A percentile compares a stretch with the other conserved stretches of the same genome.
These are phyloP conservation scores for Globisporangium abappressorium DNA, from an alignment of 352 stramenopile species.

Conservation along the genomic window DNA sequence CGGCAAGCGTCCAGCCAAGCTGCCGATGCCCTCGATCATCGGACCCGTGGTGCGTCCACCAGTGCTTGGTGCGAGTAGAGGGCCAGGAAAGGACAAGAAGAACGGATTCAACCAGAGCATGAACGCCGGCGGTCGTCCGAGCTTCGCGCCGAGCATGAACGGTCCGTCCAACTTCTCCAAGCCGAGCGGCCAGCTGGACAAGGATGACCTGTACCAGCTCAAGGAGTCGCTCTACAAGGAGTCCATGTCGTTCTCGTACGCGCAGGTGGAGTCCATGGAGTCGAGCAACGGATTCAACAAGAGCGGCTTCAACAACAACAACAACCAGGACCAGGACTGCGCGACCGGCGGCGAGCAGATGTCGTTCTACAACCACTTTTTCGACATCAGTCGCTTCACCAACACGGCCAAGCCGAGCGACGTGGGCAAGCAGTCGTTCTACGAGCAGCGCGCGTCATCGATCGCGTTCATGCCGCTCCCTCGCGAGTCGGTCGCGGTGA, in stretches of 20 bases:
- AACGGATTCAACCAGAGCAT: constrained; percentile 13
- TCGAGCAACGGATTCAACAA: constrained; percentile 8
- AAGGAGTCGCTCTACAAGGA: constrained; percentile 37
- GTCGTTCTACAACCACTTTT: constrained; percentile 36
- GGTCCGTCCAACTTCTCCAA: constrained; percentile 18
- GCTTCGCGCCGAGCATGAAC: constrained; percentile 26
- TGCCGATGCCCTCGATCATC: constrained; percentile 25
- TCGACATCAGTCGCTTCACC: constrained; percentile 31
- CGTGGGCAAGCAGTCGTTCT: constrained; percentile 10
- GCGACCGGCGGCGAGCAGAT: constrained; percentile 21
- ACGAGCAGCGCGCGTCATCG: constrained; percentile 17
- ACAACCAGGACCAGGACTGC: constrained; percentile 13
- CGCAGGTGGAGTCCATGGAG: neutral
- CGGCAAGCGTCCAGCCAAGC: neutral
- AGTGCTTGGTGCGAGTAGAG: constrained; percentile 3
- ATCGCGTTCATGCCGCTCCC: constrained; percentile 34
- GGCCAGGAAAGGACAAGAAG: constrained; percentile 15
- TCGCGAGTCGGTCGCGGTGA: constrained; percentile 51
- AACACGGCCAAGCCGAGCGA: constrained; percentile 9
- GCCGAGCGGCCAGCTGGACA: constrained; percentile 25
- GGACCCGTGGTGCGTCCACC: constrained; percentile 15
- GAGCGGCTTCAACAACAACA: constrained; percentile 4
- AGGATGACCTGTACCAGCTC: constrained; percentile 34
- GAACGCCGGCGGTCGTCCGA: constrained; percentile 16
- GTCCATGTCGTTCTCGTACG: constrained; percentile 22